phyloP scores from a whole-genome alignment of 495 filamentous ascomycete genomes.

The Venustampulla echinocandica region DNA sequence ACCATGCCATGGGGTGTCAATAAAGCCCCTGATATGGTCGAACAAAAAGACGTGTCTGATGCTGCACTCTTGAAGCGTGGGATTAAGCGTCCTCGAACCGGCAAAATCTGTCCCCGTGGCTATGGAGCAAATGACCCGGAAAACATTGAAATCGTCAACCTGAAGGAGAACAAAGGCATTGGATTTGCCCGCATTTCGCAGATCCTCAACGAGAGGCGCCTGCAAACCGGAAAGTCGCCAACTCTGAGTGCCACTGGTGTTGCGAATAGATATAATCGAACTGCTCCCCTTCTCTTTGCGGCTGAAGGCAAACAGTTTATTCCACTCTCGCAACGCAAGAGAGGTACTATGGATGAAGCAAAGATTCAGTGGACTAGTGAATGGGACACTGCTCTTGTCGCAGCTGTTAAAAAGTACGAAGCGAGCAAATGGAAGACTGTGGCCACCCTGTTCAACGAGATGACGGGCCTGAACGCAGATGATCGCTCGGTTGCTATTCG shows the following conservation, averaged over 20 bases:
- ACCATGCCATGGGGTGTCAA: constrained; percentile 2
- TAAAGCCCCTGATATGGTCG: neutral
- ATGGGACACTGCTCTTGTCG: constrained; percentile 8
- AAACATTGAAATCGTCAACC: constrained; percentile 20
- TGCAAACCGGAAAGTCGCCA: constrained; percentile 8
- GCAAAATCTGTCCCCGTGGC: constrained; percentile 9
- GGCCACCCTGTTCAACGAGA: constrained; percentile 5
- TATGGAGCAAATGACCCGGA: constrained; percentile 23
- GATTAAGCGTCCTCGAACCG: neutral
- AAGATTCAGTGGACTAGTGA: constrained; percentile 11
- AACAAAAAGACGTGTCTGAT: constrained; percentile 8
- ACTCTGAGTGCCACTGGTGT: constrained; percentile 5
- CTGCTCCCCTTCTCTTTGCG: constrained; percentile 16
- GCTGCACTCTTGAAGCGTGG: constrained; percentile 17
- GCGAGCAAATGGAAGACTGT: constrained; percentile 10
- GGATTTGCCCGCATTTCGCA: constrained; percentile 10
- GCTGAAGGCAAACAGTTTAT: constrained; percentile 13
- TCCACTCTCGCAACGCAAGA: constrained; percentile 9
- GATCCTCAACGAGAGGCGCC: constrained; percentile 12
- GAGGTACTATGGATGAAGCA: neutral
- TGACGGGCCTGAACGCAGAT: constrained; percentile 7
- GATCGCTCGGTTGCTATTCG: constrained; percentile 1
- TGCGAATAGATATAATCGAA: constrained; percentile 19
- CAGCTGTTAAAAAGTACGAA: constrained; percentile 4
- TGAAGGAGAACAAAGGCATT: constrained; percentile 8